Base-by-base conservation (phyloP, 2,329 filamentous ascomycete species). In the Exophiala calicioides region DNA sequence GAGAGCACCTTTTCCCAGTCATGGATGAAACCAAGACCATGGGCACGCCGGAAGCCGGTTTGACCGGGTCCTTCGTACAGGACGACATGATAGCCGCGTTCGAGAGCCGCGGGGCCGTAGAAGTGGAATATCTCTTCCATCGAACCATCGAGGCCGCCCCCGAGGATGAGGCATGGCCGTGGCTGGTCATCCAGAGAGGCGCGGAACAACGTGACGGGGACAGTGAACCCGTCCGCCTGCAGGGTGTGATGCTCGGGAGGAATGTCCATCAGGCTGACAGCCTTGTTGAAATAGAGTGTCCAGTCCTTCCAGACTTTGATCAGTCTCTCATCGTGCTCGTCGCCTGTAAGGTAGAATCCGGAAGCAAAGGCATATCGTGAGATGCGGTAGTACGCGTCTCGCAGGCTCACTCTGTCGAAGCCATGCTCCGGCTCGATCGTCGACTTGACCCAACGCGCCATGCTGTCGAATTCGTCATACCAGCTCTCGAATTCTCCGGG, bases 61-160 rank as follows among this genome's bases (percentile, higher is more conserved):
- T 76, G 73, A 0, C 73, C 73, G 0, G 73, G 73, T 0, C 73
- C 74, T 34, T 76, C 73, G 50, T 72, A 77, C 0, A 68, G 68
- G 7, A 75, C 62, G 21, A 65, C 62, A 41, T 76, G 73, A 55
- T 62, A 72, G 2, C 73, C 73, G 1, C 72, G 65, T 15, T 64
- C 62, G 1, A 73, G 47, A 1, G 64, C 66, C 0, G 65, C 52
- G 9, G 58, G 55, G 7, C 64, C 70, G 16, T 65, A 56, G 2
- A 57, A 35, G 42, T 75, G 71, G 43, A 68, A 68, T 13, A 67
- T 60, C 9, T 75, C 72, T 42, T 75, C 73, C 52, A 73, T 70
- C 1, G 66, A 53, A 3, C 62, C 69, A 45, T 77, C 74, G 36
- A 67, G 73, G 3, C 73, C 62, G 27, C 51, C 60, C 8, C 69